Base-by-base conservation (phyloP, 2,329 filamentous ascomycete genomes). In the Ascochyta viciae-villosae region DNA sequence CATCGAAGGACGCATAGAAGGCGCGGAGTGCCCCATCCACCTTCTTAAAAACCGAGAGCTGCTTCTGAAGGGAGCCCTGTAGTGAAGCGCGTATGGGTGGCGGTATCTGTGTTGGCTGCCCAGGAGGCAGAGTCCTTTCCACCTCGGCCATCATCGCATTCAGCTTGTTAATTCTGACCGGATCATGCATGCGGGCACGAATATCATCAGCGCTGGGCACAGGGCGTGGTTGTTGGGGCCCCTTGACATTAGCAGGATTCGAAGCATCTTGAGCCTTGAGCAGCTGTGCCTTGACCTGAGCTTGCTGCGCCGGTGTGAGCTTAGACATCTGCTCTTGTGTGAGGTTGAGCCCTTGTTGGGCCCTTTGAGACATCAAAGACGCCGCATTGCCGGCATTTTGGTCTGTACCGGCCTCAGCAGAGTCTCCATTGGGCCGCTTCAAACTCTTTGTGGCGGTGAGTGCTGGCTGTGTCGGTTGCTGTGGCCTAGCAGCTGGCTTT, bases 391-490 rank as follows among this genome's bases (percentile, higher is more conserved):
- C 46, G 19, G 58, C 39, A 40, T 62, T 34, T 38, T 57, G 50
- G 54, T 77, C 52, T 57, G 69, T 42, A 45, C 68, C 76, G 10
- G 68, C 69, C 48, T 81, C 78, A 22, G 72, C 59, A 13, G 75
- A 66, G 60, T 81, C 79, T 22, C 80, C 78, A 48, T 73, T 77
- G 9, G 74, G 70, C 33, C 75, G 68, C 63, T 77, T 77, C 16
- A 70, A 68, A 50, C 64, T 70, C 31, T 44, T 57, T 16, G 61
- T 24, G 34, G 61, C 63, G 43, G 60, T 67, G 16, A 63, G 54
- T 23, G 53, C 35, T 13, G 64, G 33, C 55, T 72, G 70, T 26
- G 65, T 51, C 31, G 62, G 61, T 22, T 62, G 55, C 24, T 57
- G 62, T 53, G 66, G 69, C 19, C 48, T 44, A 4, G 35, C 46